Evolutionary conservation across 768 basidiomycete species (phyloP).

Genomic region (Hericium alpestre): DNA sequence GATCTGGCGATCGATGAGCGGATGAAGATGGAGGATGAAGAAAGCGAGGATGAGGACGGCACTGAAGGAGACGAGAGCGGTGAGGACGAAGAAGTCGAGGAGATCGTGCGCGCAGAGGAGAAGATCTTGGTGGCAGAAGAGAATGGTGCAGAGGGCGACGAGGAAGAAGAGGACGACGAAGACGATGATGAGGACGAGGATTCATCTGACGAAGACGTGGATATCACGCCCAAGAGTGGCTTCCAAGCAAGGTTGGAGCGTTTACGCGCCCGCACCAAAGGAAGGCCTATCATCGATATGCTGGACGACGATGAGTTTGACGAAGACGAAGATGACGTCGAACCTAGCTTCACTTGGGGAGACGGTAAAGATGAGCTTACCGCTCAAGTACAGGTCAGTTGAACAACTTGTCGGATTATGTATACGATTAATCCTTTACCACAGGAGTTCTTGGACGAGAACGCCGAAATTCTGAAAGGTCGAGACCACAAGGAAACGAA

Average conservation of each 20-base stretch:
- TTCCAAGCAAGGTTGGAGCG: constrained; percentile 28
- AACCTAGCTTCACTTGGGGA: constrained; percentile 7
- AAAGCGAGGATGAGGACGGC: constrained; percentile 13
- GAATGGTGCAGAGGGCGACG: neutral
- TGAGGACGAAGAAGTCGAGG: constrained; percentile 24
- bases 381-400: no score
- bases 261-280: constrained; percentile 19
- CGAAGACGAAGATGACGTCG: constrained; percentile 30
- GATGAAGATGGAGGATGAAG: constrained; percentile 40
- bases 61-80: constrained; percentile 4
- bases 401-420: no score
- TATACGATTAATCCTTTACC: neutral
- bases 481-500: constrained; percentile 40
- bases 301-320: constrained; percentile 16
- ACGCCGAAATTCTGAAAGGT: constrained; percentile 36
- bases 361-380: constrained; percentile 16
- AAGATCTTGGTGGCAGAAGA: constrained; percentile 27
- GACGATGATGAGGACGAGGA: constrained; percentile 19
- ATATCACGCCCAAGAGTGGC: constrained; percentile 19
- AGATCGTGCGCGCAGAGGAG: constrained; percentile 36
- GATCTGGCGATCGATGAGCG: constrained; percentile 49
- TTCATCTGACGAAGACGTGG: constrained; percentile 26
- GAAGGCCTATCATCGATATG: constrained; percentile 10
- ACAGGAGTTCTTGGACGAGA: constrained; percentile 36
- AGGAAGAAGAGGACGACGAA: constrained; percentile 10